Base-by-base conservation (phyloP, 352 stramenopile genomes). In the Globisporangium splendens region DNA sequence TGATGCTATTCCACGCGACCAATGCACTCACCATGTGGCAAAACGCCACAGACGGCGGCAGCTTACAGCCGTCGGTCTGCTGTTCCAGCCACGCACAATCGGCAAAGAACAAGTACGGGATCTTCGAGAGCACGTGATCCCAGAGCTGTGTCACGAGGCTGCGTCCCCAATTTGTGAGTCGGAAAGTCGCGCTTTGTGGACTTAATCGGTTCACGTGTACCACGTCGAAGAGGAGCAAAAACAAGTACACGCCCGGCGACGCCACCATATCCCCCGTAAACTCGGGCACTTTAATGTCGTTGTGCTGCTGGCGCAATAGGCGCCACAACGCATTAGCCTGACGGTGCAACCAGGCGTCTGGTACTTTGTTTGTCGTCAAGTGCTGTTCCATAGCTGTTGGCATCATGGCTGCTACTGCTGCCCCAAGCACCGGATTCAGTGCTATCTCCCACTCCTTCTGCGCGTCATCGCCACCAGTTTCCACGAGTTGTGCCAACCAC, bases 21-120 rank as follows among this genome's bases (percentile, higher is more conserved):
- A 90, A 63, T 2, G 57, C 75, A 7, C 61, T 57, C 24, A 90
- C 35, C 43, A 88, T 62, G 49, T 90, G 77, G 18, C 73, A 80
- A 50, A 86, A 68, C 0, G 67, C 79, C 21, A 88, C 28, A 35
- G 7, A 63, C 0, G 67, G 51, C 7, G 79, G 75, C 3, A 86
- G 50, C 17, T 66, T 71, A 3, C 65, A 62, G 13, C 65, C 71
- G 17, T 61, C 54, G 6, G 59, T 72, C 50, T 87, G 75, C 24
- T 83, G 66, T 31, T 89, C 77, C 15, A 89, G 75, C 79, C 79
- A 89, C n/a, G 68, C 66, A 59, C 77, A 89, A n/a, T 89, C 79
- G 8, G 72, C 63, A 20, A 86, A 84, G 56, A 87, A 73, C 31
- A 78, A 50, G 31, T 83, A 79, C 56, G 75, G 75, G 11, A 89